Percentiles rank a stretch among this genome's conserved stretches.
Evolutionary conservation across 2,329 filamentous ascomycete species (phyloP).

Genomic region (Xylaria sp.): DNA sequence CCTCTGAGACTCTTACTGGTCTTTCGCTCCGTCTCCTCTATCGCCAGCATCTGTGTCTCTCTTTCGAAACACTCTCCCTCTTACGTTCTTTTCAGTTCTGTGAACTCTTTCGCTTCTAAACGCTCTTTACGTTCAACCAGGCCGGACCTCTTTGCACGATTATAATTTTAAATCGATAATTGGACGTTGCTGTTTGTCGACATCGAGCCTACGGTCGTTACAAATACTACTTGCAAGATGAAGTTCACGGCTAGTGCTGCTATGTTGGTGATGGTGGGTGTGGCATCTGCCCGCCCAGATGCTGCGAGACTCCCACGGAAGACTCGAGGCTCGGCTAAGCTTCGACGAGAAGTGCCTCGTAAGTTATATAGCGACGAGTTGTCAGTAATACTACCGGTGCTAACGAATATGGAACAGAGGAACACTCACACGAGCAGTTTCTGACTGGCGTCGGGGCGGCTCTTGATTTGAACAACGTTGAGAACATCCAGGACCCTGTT

Average conservation of each 20-base stretch:
- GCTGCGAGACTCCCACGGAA: slow-evolving; percentile 43
- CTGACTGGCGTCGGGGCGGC: slow-evolving; percentile 45
- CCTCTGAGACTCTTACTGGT: slow-evolving; percentile 14
- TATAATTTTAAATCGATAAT: slow-evolving; percentile 39
- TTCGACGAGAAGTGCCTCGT: slow-evolving; percentile 51
- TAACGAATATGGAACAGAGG: slow-evolving; percentile 43
- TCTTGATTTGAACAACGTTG: slow-evolving; percentile 50
- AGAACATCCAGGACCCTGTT: slow-evolving; percentile 48
- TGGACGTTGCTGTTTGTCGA: slow-evolving; percentile 15
- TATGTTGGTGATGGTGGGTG: slow-evolving; percentile 47
- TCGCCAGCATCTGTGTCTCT: slow-evolving; percentile 48
- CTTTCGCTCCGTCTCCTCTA: slow-evolving; percentile 33
- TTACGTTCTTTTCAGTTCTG: slow-evolving; percentile 51
- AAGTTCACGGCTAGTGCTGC: slow-evolving; percentile 49
- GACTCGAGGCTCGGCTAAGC: slow-evolving; percentile 39
- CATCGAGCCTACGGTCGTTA: slow-evolving; percentile 26
- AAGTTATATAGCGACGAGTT: slow-evolving; percentile 30
- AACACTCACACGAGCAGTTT: slow-evolving; percentile 51
- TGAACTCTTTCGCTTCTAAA: slow-evolving; percentile 46
- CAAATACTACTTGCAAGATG: slow-evolving; percentile 46
- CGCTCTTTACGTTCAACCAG: slow-evolving; percentile 46
- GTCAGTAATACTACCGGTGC: background rate
- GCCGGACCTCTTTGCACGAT: slow-evolving; percentile 47
- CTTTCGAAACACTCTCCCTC: slow-evolving; percentile 38
- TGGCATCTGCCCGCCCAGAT: slow-evolving; percentile 50